phyloP scores from a whole-genome alignment of 2,329 filamentous ascomycete species.

The Arachnomyces sp. region DNA sequence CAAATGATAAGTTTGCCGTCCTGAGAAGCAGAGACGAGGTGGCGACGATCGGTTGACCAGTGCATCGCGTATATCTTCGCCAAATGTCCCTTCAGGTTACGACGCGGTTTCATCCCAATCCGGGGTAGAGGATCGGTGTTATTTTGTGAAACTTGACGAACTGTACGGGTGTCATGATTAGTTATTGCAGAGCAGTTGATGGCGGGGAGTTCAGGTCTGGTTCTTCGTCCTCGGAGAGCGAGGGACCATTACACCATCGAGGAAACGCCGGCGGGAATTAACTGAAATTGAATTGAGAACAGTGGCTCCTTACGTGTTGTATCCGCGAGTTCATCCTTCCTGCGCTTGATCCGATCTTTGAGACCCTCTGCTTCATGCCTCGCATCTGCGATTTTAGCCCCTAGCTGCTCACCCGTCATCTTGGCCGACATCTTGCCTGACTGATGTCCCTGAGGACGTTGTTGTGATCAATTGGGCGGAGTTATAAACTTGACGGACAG shows the following conservation, averaged over 20 bases:
- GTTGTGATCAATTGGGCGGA: constrained; percentile 15
- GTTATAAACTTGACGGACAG: constrained; percentile 37
- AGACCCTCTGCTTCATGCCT: constrained; percentile 95
- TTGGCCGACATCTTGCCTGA: constrained; percentile 38
- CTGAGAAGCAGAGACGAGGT: constrained; percentile 95
- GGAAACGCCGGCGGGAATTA: too few relatives aligned
- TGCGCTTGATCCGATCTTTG: constrained; percentile 98
- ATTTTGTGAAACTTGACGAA: constrained; percentile 85
- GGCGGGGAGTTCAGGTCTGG: background rate
- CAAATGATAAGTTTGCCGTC: constrained; percentile 99
- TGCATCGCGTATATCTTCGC: constrained; percentile 99
- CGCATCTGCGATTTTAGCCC: constrained; percentile 85
- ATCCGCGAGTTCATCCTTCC: constrained; percentile 99
- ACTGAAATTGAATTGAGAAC: constrained; percentile 7
- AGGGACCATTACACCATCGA: background rate
- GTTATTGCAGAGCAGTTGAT: background rate
- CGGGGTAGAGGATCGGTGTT: constrained; percentile 86
- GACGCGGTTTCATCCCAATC: constrained; percentile 95
- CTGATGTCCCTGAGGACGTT: constrained; percentile 19
- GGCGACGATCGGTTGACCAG: constrained; percentile 96
- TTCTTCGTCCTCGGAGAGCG: too few relatives aligned
- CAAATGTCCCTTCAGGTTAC: constrained; percentile 92
- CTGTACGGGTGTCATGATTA: constrained; percentile 27
- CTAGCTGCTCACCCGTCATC: constrained; percentile 58
- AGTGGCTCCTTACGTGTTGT: constrained; percentile 71